Conservation (phyloP, 75 land plant species). For the Gnetum montanum region DNA sequence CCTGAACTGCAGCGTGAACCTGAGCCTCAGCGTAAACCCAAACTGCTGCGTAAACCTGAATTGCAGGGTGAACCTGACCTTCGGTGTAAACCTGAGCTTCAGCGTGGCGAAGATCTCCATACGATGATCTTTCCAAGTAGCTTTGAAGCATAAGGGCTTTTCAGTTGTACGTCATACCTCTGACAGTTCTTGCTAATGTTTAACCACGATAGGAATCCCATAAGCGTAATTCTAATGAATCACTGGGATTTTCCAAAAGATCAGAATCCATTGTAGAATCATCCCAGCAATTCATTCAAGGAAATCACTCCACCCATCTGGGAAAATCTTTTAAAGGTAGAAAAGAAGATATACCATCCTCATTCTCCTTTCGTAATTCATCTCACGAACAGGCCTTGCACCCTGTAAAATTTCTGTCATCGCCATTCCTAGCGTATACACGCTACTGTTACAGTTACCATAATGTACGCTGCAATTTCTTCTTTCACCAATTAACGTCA, state of each 20-base stretch:
- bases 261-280: slow-evolving; percentile 31
- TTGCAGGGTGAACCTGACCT: too few species aligned
- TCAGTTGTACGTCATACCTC: slow-evolving; percentile 98
- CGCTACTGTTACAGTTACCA: too few species aligned
- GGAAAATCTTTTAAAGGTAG: slow-evolving; percentile 91
- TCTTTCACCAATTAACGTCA: too few species aligned
- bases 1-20: too few species aligned
- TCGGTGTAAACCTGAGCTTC: too few species aligned
- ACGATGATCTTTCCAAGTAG: slow-evolving; percentile 40
- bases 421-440: too few species aligned
- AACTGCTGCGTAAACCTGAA: too few species aligned
- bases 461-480: too few species aligned
- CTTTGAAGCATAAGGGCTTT: slow-evolving; percentile 89
- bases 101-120: slow-evolving; percentile 32
- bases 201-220: slow-evolving; percentile 99
- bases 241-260: slow-evolving; percentile 32
- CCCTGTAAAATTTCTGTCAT: too few species aligned
- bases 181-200: slow-evolving; percentile 91
- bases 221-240: slow-evolving; percentile 67
- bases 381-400: too few species aligned
- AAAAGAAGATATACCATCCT: slow-evolving; percentile 86
- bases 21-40: too few species aligned
- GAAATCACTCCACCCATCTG: slow-evolving; percentile 95
- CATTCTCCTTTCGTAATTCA: slow-evolving; percentile 63
- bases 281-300: slow-evolving; percentile 62